A percentile compares a stretch with the other conserved stretches of the same genome.
These are phyloP conservation scores for Podaxis pistillaris DNA, from an alignment of 768 basidiomycete genomes.

Conservation along the genomic window DNA sequence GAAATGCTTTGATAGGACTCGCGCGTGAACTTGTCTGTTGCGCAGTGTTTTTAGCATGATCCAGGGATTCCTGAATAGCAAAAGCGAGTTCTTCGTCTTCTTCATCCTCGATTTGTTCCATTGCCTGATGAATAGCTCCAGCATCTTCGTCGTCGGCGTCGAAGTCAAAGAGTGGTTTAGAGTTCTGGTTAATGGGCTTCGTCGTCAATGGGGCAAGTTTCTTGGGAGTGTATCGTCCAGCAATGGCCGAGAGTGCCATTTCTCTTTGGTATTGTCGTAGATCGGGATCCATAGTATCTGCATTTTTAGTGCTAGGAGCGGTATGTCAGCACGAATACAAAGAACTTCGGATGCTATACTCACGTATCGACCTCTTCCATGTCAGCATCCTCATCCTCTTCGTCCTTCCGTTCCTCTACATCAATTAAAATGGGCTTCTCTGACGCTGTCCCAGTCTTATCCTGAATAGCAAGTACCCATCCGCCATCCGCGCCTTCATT, in stretches of 20 bases:
- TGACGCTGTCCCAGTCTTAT: constrained; percentile 76
- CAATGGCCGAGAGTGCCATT: constrained; percentile 62
- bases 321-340: neutral
- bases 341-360: constrained; percentile 21
- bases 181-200: constrained; percentile 26
- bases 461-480: constrained; percentile 91
- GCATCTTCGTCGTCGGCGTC: constrained; percentile 50
- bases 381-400: constrained; percentile 59
- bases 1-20: neutral
- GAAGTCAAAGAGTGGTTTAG: constrained; percentile 50
- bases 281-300: constrained; percentile 51
- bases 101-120: constrained; percentile 37
- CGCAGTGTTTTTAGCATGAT: constrained; percentile 24
- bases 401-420: constrained; percentile 44
- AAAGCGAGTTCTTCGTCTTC: constrained; percentile 56
- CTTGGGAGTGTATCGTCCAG: constrained; percentile 43
- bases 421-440: constrained; percentile 88
- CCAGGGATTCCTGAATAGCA: constrained; percentile 65
- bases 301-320: neutral
- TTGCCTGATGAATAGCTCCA: constrained; percentile 11
- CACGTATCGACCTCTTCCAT: constrained; percentile 85
- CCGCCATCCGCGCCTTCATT: constrained; percentile 86
- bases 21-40: neutral
- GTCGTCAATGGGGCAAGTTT: constrained; percentile 29
- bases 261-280: constrained; percentile 59